Evolutionary conservation across 805 yeast species (phyloP).

Genomic region (Kregervanrija delftensis): DNA sequence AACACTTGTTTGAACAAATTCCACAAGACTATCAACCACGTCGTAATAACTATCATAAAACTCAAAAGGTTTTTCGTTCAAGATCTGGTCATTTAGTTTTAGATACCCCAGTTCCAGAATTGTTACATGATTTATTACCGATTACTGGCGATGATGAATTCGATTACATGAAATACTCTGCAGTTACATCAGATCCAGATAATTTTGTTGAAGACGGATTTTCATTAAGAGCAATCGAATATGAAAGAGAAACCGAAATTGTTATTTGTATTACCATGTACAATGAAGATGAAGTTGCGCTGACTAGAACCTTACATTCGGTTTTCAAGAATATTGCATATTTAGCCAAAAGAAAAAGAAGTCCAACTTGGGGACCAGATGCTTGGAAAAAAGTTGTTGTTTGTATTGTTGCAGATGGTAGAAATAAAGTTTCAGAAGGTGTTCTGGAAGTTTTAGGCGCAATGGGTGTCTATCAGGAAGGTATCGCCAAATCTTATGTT

Average conservation of each 20-base stretch:
- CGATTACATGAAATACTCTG: slow-evolving; percentile 94
- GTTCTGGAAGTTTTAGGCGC: slow-evolving; percentile 87
- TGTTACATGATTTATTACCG: slow-evolving; percentile 76
- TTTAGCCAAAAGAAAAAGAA: slow-evolving; percentile 70
- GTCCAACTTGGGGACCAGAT: slow-evolving; percentile 90
- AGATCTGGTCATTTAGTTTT: slow-evolving; percentile 79
- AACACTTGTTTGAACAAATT: slow-evolving; percentile 25
- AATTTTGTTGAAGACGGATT: slow-evolving; percentile 76
- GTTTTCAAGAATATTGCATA: slow-evolving; percentile 91
- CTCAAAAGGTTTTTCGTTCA: slow-evolving; percentile 61
- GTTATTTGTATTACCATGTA: slow-evolving; percentile 95
- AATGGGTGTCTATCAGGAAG: slow-evolving; percentile 95
- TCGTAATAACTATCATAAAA: slow-evolving; percentile 28
- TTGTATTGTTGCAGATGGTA: slow-evolving; percentile 87
- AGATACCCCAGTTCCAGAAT: slow-evolving; percentile 92
- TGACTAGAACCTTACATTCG: slow-evolving; percentile 91
- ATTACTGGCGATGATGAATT: slow-evolving; percentile 88
- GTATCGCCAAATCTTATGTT: slow-evolving; percentile 90
- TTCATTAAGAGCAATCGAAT: slow-evolving; percentile 76
- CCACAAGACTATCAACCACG: slow-evolving; percentile 29
- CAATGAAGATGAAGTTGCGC: slow-evolving; percentile 84
- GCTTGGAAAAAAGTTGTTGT: slow-evolving; percentile 97
- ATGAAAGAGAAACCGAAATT: slow-evolving; percentile 86
- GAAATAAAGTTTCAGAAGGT: slow-evolving; percentile 79
- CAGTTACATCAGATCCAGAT: slow-evolving; percentile 91